Percentiles rank a stretch among this genome's conserved stretches.
Evolutionary conservation across 345 rosid species (phyloP).

Genomic region (Lumnitzera racemosa): DNA sequence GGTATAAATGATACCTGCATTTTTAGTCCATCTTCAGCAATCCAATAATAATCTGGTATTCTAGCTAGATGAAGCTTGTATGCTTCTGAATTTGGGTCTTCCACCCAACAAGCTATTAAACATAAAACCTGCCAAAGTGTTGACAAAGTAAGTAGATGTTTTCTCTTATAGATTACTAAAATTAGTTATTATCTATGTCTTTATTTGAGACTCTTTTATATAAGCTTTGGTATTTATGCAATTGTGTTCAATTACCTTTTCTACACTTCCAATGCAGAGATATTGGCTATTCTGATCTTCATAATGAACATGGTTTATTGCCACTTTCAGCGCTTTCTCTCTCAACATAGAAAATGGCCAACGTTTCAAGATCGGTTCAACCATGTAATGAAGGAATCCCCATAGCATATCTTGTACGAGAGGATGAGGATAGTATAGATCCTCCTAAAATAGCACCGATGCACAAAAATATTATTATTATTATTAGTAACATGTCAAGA

Average conservation of each 20-base stretch:
- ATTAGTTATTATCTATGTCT: not conserved
- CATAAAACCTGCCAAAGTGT: conserved; percentile 26
- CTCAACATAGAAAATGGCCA: conserved; percentile 66
- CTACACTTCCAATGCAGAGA: conserved; percentile 35
- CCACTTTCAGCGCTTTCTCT: conserved; percentile 36
- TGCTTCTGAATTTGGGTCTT: conserved; percentile 50
- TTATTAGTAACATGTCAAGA: no score
- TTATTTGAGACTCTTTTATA: not conserved
- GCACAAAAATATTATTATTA: no score
- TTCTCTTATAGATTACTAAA: not conserved
- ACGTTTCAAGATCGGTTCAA: conserved; percentile 33
- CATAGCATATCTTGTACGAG: conserved; percentile 36
- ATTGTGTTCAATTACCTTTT: conserved; percentile 28
- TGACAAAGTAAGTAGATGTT: not conserved
- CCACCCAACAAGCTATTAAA: conserved; percentile 62
- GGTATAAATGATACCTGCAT: conserved; percentile 26
- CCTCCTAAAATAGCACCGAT: conserved; percentile 29
- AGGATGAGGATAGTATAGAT: conserved; percentile 49
- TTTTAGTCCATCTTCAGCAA: conserved; percentile 72
- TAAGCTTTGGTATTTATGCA: not conserved
- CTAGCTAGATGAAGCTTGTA: conserved; percentile 55
- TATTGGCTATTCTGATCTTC: conserved; percentile 57
- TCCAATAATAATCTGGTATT: conserved; percentile 59
- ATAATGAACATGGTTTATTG: conserved; percentile 48
- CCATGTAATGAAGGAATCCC: conserved; percentile 29